Conservation (phyloP, 306 rosid species). For the Betula pendula region DNA sequence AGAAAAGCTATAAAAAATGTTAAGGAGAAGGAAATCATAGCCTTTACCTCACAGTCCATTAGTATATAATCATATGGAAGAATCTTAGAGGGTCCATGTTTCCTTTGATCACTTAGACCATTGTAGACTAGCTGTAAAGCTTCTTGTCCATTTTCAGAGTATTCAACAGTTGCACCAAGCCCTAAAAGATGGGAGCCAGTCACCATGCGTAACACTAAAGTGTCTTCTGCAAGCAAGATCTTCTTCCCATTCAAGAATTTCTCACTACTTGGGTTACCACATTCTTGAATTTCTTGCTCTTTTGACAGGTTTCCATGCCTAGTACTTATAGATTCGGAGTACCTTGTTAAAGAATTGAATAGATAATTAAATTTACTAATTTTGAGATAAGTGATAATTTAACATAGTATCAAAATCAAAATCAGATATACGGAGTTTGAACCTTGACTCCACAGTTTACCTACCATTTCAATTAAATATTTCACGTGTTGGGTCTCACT, state of each 20-base stretch:
- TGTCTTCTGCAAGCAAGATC: slow-evolving; percentile 68
- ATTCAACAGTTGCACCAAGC: slow-evolving; percentile 55
- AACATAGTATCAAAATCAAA: too few species aligned
- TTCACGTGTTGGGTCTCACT: too few species aligned
- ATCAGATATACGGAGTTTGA: too few species aligned
- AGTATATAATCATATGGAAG: slow-evolving; percentile 69
- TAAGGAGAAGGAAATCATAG: neutral
- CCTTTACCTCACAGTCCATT: slow-evolving; percentile 77
- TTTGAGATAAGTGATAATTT: too few species aligned
- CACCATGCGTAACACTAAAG: slow-evolving; percentile 25
- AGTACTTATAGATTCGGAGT: slow-evolving; percentile 15
- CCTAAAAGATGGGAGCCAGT: slow-evolving; percentile 23
- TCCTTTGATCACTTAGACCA: slow-evolving; percentile 27
- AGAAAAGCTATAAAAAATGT: neutral
- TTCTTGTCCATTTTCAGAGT: slow-evolving; percentile 59
- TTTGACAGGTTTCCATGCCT: neutral
- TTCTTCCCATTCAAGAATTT: slow-evolving; percentile 55
- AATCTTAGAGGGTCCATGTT: slow-evolving; percentile 15
- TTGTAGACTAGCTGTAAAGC: slow-evolving; percentile 44
- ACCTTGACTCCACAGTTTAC: too few species aligned
- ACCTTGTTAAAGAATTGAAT: neutral
- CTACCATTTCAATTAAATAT: too few species aligned
- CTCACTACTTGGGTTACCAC: neutral
- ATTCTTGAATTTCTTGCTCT: slow-evolving; percentile 36
- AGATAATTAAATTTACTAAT: too few species aligned